Percentiles rank a stretch among this genome's conserved stretches.
phyloP scores from a whole-genome alignment of 192 early-diverging fungal genomes.

The Bifiguratus adelaidae region DNA sequence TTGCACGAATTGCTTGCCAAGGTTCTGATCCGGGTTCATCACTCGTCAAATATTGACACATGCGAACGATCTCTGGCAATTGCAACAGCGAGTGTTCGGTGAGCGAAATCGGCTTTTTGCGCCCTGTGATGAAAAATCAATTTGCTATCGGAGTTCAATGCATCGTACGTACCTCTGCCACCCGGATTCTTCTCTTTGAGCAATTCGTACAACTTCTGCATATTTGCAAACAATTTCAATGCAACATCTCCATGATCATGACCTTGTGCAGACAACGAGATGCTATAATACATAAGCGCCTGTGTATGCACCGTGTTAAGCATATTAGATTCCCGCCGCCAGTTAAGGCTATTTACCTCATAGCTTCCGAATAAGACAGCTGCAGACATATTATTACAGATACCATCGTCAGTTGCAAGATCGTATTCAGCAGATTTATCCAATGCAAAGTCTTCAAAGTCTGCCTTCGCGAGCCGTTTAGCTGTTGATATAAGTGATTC shows the following conservation, averaged over 20 bases:
- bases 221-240: conserved; percentile 30
- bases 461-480: conserved; percentile 29
- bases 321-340: neutral
- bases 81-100: conserved; percentile 17
- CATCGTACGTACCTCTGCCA: conserved; percentile 22
- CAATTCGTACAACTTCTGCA: conserved; percentile 24
- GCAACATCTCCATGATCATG: neutral
- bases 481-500: neutral
- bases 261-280: neutral
- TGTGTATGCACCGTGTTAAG: neutral
- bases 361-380: conserved; percentile 40
- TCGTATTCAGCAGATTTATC: conserved; percentile 54
- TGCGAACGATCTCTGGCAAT: conserved; percentile 17
- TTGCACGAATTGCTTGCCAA: conserved; percentile 7
- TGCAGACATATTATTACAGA: conserved; percentile 41
- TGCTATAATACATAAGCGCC: neutral
- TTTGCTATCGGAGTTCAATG: neutral
- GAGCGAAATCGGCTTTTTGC: conserved; percentile 8
- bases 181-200: conserved; percentile 28
- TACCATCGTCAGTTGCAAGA: conserved; percentile 31
- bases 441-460: conserved; percentile 57
- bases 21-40: neutral
- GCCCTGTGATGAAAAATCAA: conserved; percentile 10
- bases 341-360: conserved; percentile 39
- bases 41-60: conserved; percentile 27